Evolutionary conservation across 1,139 yeast species (phyloP).

Genomic region (Blastobotrys illinoisensis): DNA sequence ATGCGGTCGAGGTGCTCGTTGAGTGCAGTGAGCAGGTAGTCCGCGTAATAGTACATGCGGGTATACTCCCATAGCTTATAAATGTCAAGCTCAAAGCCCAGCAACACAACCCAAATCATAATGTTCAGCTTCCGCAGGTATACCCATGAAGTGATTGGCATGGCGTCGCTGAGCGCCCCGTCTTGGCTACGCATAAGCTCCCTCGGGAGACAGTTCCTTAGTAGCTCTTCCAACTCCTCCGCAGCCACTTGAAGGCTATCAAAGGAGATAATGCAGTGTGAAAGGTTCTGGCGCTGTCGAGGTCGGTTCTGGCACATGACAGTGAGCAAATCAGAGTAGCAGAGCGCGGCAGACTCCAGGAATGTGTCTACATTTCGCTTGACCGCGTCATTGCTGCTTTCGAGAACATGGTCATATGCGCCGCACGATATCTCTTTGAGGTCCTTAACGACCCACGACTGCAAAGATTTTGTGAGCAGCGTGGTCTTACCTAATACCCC

Average conservation of each 20-base stretch:
- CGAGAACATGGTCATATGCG: slow-evolving; percentile 15
- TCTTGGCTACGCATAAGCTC: slow-evolving; percentile 12
- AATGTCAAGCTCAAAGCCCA: slow-evolving; percentile 73
- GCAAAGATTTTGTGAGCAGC: slow-evolving; percentile 19
- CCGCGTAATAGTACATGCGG: slow-evolving; percentile 63
- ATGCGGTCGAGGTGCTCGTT: slow-evolving; percentile 49
- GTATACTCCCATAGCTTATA: slow-evolving; percentile 68
- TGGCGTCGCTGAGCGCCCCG: slow-evolving; percentile 30
- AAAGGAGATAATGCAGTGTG: slow-evolving; percentile 56
- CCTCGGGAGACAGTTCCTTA: background rate
- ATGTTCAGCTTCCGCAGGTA: slow-evolving; percentile 57
- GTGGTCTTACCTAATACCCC: slow-evolving; percentile 16
- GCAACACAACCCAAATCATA: slow-evolving; percentile 67
- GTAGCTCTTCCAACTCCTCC: slow-evolving; percentile 64
- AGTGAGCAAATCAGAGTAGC: slow-evolving; percentile 46
- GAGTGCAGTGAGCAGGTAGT: slow-evolving; percentile 47
- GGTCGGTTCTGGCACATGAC: slow-evolving; percentile 68
- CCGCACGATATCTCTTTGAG: slow-evolving; percentile 28
- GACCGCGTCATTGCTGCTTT: slow-evolving; percentile 12
- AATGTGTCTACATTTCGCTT: slow-evolving; percentile 21
- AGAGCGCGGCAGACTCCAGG: slow-evolving; percentile 25
- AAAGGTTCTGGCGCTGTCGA: slow-evolving; percentile 70
- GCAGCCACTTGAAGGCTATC: slow-evolving; percentile 83
- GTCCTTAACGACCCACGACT: slow-evolving; percentile 30
- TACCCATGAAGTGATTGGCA: slow-evolving; percentile 65